Base-by-base conservation (phyloP, 495 filamentous ascomycete species). In the Xylaria intraflava region DNA sequence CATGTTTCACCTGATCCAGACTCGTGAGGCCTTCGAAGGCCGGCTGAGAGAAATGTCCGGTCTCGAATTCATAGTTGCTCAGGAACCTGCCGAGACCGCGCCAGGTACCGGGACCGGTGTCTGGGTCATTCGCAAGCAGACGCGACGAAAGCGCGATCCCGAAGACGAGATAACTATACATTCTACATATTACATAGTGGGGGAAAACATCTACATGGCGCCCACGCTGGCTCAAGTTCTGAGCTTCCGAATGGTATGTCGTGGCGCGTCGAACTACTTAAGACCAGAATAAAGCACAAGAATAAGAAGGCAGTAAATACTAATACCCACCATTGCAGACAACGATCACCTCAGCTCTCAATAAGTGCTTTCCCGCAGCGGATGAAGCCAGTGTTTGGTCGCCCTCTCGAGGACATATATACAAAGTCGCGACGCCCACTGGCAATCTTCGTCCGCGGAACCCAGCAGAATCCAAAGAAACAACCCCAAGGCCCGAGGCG, bases 71-170 rank as follows among this genome's bases (percentile, higher is more conserved):
- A 74, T 90, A 45, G 86, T 92, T 36, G 79, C 81, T n/a, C 83
- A 88, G 53, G 85, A 87, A 56, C 86, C 86, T 4, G 83, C 83
- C 35, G 83, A 86, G 31, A 83, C 78, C 29, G 77, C 79, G 1
- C 79, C 83, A 0, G 73, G 76, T 12, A 80, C 79, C 31, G 84
- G 81, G 4, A 82, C 78, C 2, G 88, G 89, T 19, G 79, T 95
- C 19, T 98, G 89, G 89, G 87, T 95, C 1, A 89, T 98, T 51
- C 84, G 89, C 60, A 95, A 95, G 74, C 93, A 97, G 69, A 82
- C 78, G 19, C 77, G 90, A 42, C 77, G 80, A 43, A 79, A 81
- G 81, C 80, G 74, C 52, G 71, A 65, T 57, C 78, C 52, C 49
- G 66, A 78, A 38, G 84, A 87, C 50, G 83, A 90, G 61, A 74